phyloP scores from a whole-genome alignment of 2,329 filamentous ascomycete genomes.

The Paracamarosporium sp. region DNA sequence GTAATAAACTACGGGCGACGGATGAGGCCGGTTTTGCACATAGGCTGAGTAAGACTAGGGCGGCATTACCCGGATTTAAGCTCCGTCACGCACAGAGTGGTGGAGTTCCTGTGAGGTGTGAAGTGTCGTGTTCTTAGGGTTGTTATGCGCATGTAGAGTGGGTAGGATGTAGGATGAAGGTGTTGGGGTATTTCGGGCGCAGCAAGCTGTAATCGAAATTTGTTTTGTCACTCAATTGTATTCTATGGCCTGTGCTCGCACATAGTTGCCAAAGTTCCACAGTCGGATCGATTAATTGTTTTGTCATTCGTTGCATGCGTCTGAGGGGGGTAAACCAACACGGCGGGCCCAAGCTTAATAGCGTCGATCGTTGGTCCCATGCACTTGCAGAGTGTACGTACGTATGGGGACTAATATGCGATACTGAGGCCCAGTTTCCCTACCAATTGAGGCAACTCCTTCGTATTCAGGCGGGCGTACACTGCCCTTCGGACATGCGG shows the following conservation, averaged over 20 bases:
- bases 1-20: not conserved
- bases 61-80: not conserved
- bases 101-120: not conserved
- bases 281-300: not conserved
- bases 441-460: not conserved
- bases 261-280: not conserved
- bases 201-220: not conserved
- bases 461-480: not conserved
- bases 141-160: not conserved
- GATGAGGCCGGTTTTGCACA: not conserved
- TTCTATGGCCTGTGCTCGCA: not conserved
- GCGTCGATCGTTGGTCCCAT: not conserved
- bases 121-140: not conserved
- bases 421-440: not conserved
- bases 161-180: not conserved
- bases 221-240: not conserved
- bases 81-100: not conserved
- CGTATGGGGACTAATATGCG: not conserved
- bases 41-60: not conserved
- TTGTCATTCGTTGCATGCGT: not conserved
- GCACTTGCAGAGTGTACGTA: not conserved
- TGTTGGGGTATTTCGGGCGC: not conserved
- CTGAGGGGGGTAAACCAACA: not conserved
- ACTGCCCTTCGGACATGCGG: not conserved
- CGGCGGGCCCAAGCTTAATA: not conserved